Base-by-base conservation (phyloP, 2,329 filamentous ascomycete genomes). In the Fusarium miscanthi region DNA sequence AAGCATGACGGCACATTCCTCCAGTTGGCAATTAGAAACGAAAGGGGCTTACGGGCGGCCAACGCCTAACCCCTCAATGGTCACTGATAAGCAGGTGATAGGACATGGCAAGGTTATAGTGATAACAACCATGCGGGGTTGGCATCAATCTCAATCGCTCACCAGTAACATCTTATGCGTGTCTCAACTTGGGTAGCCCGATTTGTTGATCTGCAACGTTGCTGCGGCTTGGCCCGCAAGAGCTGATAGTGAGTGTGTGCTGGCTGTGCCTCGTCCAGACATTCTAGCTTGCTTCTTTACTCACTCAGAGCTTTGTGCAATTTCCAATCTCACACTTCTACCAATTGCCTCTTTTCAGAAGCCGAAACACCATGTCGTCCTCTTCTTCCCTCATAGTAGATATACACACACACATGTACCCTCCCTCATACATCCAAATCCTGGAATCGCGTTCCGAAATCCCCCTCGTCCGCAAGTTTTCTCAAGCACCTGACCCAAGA, bases 401-500 rank as follows among this genome's bases (percentile, higher is more conserved):
- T 81, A 87, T 92, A 78, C 90, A 92, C 85, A 92, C 90, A 4
- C 90, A 92, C 81, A 90, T 92, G 87, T 92, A 92, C 79, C 89
- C 90, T 21, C 89, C 89, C 8, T 87, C 86, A 30, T 92, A 92
- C 76, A 85, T 92, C 76, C 78, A 84, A 67, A 87, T 92, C 65
- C 88, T 92, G 65, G 85, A 88, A 78, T 86, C 87, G 19, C 86
- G 90, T 59, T 79, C 83, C 51, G 85, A 84, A 27, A 93, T 95
- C 69, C 93, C 93, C 38, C 89, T 94, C 66, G 90, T 95, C 64
- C 88, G 92, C 65, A 87, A 85, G 23, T 94, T 94, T 75, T 85
- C 85, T 64, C 88, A 83, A 48, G 74, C 83, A 30, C 79, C 84
- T 23, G 88, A 89, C 46, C 88, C 90, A 48, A 90, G 92, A 17